Base-by-base conservation (phyloP, 768 basidiomycete genomes). In the Lentinula guzmanii region DNA sequence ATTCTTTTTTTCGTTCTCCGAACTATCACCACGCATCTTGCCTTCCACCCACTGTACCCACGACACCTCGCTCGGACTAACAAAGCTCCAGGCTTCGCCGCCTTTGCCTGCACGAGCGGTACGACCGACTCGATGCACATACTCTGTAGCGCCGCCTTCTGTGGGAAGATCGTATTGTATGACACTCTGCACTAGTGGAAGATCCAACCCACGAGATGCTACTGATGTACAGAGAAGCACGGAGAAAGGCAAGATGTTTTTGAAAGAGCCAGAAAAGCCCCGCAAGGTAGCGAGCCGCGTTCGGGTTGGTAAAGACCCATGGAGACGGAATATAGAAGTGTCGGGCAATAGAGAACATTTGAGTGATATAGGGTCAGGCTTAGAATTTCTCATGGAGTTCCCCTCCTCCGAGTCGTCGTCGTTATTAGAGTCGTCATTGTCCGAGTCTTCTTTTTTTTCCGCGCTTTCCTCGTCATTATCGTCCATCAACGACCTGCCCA, bases 91-190 rank as follows among this genome's bases (percentile, higher is more conserved):
- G 2, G 95, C 93, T 71, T 98, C 93, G 62, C 97, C 97, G 28
- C 93, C 91, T 66, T 89, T 91, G 13, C 97, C 97, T 7, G 90
- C 95, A 71, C 97, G 93, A 13, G 97, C 97, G 3, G 97, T 99
- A 55, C 97, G 87, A 33, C 97, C 97, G 7, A 98, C 93, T 52
- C 97, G 85, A 76, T 99, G 97, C 9, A 99, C 87, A 67, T 99
- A 98, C 71, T 99, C 97, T 10, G 90, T 97, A 31, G 88, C 87
- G 9, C 97, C 96, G 16, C 95, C 92, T 77, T 99, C 97, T 0
- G 97, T 98, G 0, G 97, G 96, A 21, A 98, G 83, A 71, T 99
- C 97, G 69, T 97, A 97, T 70, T 99, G 97, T 35, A 98, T 76
- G 63, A 99, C 95, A 2, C 93, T 91, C 39, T 90, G 87, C 6